These are phyloP conservation scores for Wickerhamiella spandovensis DNA, from an alignment of 805 yeast genomes.

Conservation along the genomic window DNA sequence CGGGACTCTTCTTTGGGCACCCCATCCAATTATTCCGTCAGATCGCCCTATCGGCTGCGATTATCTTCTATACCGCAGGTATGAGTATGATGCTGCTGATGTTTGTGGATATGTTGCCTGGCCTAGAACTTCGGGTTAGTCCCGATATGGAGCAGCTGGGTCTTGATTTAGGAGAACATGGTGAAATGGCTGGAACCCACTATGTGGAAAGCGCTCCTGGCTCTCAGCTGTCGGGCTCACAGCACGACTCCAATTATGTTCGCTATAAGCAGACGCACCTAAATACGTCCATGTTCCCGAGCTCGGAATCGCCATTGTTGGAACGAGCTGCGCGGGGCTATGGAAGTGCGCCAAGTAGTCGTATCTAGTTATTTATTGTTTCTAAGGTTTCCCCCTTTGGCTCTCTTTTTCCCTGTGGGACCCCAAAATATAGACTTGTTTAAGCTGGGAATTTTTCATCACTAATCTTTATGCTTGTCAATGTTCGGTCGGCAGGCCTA, in stretches of 20 bases:
- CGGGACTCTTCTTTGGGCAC: conserved; percentile 78
- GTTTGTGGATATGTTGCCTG: conserved; percentile 61
- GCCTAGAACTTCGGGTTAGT: conserved; percentile 65
- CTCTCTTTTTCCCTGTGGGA: background rate
- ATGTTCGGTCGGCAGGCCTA: background rate
- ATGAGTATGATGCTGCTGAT: conserved; percentile 58
- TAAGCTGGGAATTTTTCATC: background rate
- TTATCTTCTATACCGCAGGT: conserved; percentile 61
- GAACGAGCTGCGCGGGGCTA: conserved; percentile 6
- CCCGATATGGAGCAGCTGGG: conserved; percentile 84
- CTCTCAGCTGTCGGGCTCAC: background rate
- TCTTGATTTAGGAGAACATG: conserved; percentile 79
- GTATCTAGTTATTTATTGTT: background rate
- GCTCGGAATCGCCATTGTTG: conserved; percentile 16
- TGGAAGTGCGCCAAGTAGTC: conserved; percentile 12
- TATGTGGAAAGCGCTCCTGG: conserved; percentile 1
- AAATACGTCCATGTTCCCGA: conserved; percentile 16
- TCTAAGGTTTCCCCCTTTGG: background rate
- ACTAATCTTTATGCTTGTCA: background rate
- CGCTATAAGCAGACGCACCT: conserved; percentile 9
- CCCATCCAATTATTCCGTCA: conserved; percentile 78
- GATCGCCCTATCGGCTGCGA: conserved; percentile 61
- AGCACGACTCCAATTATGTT: background rate
- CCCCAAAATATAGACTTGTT: background rate
- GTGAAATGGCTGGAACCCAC: conserved; percentile 49